Evolutionary conservation across 1,284 basidiomycete species (phyloP).

Genomic region (Retiboletus flavoniger): DNA sequence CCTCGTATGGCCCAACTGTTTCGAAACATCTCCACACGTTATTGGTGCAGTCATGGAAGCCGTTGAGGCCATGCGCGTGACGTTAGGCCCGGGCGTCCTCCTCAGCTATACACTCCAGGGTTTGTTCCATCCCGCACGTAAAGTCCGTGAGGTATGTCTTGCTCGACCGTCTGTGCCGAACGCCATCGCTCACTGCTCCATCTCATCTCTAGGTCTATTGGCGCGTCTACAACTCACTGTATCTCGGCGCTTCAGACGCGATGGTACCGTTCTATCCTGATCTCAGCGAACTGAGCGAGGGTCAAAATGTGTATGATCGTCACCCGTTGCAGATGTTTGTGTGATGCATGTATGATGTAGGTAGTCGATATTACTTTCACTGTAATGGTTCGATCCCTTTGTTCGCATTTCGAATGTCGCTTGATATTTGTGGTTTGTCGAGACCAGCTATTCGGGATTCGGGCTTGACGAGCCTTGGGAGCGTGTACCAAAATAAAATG

Average conservation of each 20-base stretch:
- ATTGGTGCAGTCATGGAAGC: slow-evolving; percentile 97
- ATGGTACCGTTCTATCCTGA: slow-evolving; percentile 96
- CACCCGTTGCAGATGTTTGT: slow-evolving; percentile 84
- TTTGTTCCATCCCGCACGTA: slow-evolving; percentile 92
- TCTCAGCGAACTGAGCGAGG: slow-evolving; percentile 81
- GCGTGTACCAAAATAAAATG: too few relatives aligned
- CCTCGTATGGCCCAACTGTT: slow-evolving; percentile 98
- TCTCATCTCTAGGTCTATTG: slow-evolving; percentile 61
- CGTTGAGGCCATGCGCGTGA: slow-evolving; percentile 95
- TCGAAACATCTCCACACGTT: slow-evolving; percentile 97
- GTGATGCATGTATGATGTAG: slow-evolving; percentile 33
- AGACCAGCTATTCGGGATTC: background rate
- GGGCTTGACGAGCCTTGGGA: background rate
- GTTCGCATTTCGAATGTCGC: background rate
- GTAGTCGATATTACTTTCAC: slow-evolving; percentile 4
- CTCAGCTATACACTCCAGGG: slow-evolving; percentile 91
- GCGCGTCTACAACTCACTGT: slow-evolving; percentile 89
- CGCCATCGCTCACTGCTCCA: background rate
- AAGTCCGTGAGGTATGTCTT: slow-evolving; percentile 83
- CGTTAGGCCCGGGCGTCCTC: slow-evolving; percentile 90
- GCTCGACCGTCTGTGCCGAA: slow-evolving; percentile 7
- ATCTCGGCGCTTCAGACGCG: slow-evolving; percentile 85
- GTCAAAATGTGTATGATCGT: slow-evolving; percentile 84
- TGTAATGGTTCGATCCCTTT: slow-evolving; percentile 4
- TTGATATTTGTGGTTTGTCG: background rate